A percentile compares a stretch with the other conserved stretches of the same genome.
Evolutionary conservation across 164 flowering plant genomes (phyloP).

Genomic region (Akebia trifoliata): DNA sequence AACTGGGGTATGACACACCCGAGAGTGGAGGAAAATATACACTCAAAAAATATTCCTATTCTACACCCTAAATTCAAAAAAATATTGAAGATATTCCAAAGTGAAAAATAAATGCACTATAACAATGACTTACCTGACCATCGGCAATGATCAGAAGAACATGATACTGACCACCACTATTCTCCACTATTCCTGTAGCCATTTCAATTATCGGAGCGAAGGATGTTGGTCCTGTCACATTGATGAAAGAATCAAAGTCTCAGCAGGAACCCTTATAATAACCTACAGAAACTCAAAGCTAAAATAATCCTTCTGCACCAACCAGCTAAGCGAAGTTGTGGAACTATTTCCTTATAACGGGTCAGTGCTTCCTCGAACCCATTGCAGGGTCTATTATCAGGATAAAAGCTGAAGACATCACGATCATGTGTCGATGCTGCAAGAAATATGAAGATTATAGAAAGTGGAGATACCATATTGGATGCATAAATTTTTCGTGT

Average conservation of each 20-base stretch:
- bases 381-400: constrained; percentile 39
- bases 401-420: constrained; percentile 57
- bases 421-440: constrained; percentile 67
- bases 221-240: constrained; percentile 41
- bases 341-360: constrained; percentile 55
- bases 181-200: constrained; percentile 36
- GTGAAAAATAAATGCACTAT: neutral
- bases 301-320: neutral
- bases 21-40: too few species aligned
- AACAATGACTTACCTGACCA: constrained; percentile 34
- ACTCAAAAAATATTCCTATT: too few species aligned
- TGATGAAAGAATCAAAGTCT: neutral
- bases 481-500: neutral
- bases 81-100: neutral
- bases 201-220: constrained; percentile 46
- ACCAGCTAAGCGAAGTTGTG: constrained; percentile 56
- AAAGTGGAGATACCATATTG: neutral
- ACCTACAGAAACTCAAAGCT: neutral
- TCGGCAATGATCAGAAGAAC: constrained; percentile 48
- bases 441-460: neutral
- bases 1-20: too few species aligned
- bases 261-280: neutral
- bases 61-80: neutral
- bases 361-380: constrained; percentile 53
- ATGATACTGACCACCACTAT: constrained; percentile 45